These are phyloP conservation scores for Collariella sp. DNA, from an alignment of 495 filamentous ascomycete genomes.

Conservation along the genomic window DNA sequence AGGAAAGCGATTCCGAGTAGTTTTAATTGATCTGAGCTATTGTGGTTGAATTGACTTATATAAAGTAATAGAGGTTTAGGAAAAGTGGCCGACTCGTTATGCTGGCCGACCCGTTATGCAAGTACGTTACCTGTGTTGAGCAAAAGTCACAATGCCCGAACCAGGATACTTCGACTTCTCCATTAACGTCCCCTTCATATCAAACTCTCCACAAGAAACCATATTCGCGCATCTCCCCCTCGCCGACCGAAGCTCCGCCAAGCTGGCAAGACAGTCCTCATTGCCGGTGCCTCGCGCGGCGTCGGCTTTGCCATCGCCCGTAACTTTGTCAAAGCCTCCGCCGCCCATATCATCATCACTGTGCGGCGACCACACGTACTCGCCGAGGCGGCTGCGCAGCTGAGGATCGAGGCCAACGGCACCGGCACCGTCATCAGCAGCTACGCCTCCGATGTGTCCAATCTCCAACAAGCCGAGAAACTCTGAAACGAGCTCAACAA, in stretches of 20 bases:
- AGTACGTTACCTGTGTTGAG: no score
- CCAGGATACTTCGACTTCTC: background rate
- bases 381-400: conserved; percentile 5
- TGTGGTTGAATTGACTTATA: no score
- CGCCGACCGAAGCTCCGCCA: conserved; percentile 29
- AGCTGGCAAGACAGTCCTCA: conserved; percentile 36
- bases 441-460: conserved; percentile 20
- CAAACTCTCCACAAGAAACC: conserved; percentile 27
- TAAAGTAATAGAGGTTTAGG: no score
- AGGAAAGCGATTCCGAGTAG: no score
- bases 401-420: conserved; percentile 8
- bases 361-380: conserved; percentile 19
- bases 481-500: conserved; percentile 27
- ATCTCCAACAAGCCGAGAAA: conserved; percentile 7
- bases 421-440: conserved; percentile 19
- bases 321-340: conserved; percentile 29
- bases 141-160: no score
- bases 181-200: conserved; percentile 5
- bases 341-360: conserved; percentile 28
- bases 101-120: no score
- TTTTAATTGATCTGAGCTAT: no score
- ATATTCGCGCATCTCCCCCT: conserved; percentile 41
- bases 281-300: conserved; percentile 38
- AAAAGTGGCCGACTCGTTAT: no score
- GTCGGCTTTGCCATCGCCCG: conserved; percentile 33